Evolutionary conservation across 164 flowering plant genomes (phyloP).

Genomic region (Macadamia tetraphylla): DNA sequence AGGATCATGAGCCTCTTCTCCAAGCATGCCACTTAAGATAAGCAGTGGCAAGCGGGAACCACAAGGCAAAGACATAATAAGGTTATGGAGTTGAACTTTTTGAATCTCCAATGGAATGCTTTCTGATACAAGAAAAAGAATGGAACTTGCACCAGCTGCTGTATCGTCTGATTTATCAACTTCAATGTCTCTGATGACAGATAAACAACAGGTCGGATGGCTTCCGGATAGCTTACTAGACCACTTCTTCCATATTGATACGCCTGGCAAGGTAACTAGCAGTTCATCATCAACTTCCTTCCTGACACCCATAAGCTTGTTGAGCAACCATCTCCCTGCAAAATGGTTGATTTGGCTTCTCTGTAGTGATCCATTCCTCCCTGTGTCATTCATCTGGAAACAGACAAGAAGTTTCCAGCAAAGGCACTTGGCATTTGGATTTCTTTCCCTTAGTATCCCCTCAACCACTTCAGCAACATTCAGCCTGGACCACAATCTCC

Average conservation of each 20-base stretch:
- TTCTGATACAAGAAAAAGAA: slow-evolving; percentile 53
- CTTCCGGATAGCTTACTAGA: slow-evolving; percentile 16
- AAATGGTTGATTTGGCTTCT: slow-evolving; percentile 19
- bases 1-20: slow-evolving; percentile 25
- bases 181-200: slow-evolving; percentile 45
- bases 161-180: slow-evolving; percentile 26
- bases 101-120: slow-evolving; percentile 56
- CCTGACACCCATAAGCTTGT: slow-evolving; percentile 59
- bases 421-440: slow-evolving; percentile 54
- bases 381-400: slow-evolving; percentile 27
- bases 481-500: slow-evolving; percentile 58
- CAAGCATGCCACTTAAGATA: slow-evolving; percentile 37
- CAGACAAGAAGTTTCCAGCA: slow-evolving; percentile 80
- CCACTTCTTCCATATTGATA: slow-evolving; percentile 83
- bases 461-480: slow-evolving; percentile 75
- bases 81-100: slow-evolving; percentile 43
- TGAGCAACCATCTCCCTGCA: slow-evolving; percentile 54
- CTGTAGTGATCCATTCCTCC: slow-evolving; percentile 6
- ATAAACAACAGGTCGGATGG: slow-evolving; percentile 48
- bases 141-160: slow-evolving; percentile 53
- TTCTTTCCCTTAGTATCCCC: slow-evolving; percentile 41
- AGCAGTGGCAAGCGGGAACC: slow-evolving; percentile 69
- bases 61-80: slow-evolving; percentile 48
- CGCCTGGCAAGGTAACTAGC: slow-evolving; percentile 45
- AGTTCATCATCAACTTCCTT: slow-evolving; percentile 32